Percentiles rank a stretch among this genome's conserved stretches.
These are phyloP conservation scores for Deinandra increscens DNA, from an alignment of 129 eudicot genomes.

Conservation along the genomic window DNA sequence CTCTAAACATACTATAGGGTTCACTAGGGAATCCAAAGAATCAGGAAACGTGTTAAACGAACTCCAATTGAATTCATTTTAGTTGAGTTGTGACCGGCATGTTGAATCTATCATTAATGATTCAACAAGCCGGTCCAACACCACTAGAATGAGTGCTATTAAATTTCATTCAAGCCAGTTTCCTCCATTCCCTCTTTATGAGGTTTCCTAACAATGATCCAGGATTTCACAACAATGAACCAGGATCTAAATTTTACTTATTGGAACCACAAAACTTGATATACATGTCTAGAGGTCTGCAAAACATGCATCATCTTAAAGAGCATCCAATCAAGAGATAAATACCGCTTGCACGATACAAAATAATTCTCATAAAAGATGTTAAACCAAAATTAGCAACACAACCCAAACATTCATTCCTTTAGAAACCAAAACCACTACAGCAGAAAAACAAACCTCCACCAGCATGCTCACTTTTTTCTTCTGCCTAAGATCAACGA, in stretches of 20 bases:
- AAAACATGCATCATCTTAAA: slow-evolving; percentile 12
- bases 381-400: slow-evolving; percentile 15
- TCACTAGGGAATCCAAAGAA: too few relatives aligned
- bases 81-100: too few relatives aligned
- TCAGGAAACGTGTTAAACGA: too few relatives aligned
- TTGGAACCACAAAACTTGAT: not conserved
- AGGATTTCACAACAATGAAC: too few relatives aligned
- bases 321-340: slow-evolving; percentile 6
- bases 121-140: too few relatives aligned
- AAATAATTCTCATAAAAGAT: slow-evolving; percentile 10
- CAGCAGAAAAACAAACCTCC: slow-evolving; percentile 18
- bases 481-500: slow-evolving; percentile 28
- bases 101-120: too few relatives aligned
- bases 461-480: not conserved
- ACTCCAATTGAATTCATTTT: too few relatives aligned
- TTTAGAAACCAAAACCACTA: slow-evolving; percentile 1
- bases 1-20: too few relatives aligned
- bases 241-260: not conserved
- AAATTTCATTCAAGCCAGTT: too few relatives aligned
- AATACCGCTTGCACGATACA: slow-evolving; percentile 28
- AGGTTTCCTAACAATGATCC: too few relatives aligned
- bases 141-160: too few relatives aligned
- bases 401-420: slow-evolving; percentile 12
- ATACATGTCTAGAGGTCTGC: not conserved
- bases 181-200: too few relatives aligned